Evolutionary conservation across 2,329 filamentous ascomycete genomes (phyloP).

Genomic region (Knufia petricola): DNA sequence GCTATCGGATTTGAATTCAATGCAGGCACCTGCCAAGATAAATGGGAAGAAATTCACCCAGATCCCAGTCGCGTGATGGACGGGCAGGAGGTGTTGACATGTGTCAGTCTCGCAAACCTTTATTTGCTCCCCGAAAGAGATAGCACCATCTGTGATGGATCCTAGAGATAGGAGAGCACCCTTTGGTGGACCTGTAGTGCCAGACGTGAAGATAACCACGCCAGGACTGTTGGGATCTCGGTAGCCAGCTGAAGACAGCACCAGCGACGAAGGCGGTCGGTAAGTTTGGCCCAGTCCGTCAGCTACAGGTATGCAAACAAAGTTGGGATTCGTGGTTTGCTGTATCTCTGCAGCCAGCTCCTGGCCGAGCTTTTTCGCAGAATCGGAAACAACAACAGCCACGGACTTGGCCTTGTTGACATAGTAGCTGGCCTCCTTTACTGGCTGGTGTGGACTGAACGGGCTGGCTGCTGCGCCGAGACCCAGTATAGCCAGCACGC

Average conservation of each 20-base stretch:
- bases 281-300: slow-evolving; percentile 14
- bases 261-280: slow-evolving; percentile 6
- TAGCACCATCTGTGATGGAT: slow-evolving; percentile 23
- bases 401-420: slow-evolving; percentile 22
- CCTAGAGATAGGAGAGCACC: slow-evolving; percentile 20
- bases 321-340: slow-evolving; percentile 17
- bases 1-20: slow-evolving; percentile 36
- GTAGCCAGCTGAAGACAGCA: slow-evolving; percentile 26
- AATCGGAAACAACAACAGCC: slow-evolving; percentile 18
- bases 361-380: slow-evolving; percentile 15
- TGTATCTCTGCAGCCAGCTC: slow-evolving; percentile 17
- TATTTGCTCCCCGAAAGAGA: slow-evolving; percentile 22
- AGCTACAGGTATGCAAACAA: slow-evolving; percentile 23
- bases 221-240: slow-evolving; percentile 27
- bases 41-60: slow-evolving; percentile 29
- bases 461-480: slow-evolving; percentile 29
- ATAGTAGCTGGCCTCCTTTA: slow-evolving; percentile 28
- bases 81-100: slow-evolving; percentile 29
- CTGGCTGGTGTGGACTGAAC: slow-evolving; percentile 26
- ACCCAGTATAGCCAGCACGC: slow-evolving; percentile 27
- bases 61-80: slow-evolving; percentile 26
- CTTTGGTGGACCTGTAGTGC: slow-evolving; percentile 24
- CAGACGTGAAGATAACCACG: slow-evolving; percentile 26
- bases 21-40: slow-evolving; percentile 32
- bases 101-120: slow-evolving; percentile 25